Evolutionary conservation across 148 eudicot genomes (phyloP).

Genomic region (Persicaria maculosa): DNA sequence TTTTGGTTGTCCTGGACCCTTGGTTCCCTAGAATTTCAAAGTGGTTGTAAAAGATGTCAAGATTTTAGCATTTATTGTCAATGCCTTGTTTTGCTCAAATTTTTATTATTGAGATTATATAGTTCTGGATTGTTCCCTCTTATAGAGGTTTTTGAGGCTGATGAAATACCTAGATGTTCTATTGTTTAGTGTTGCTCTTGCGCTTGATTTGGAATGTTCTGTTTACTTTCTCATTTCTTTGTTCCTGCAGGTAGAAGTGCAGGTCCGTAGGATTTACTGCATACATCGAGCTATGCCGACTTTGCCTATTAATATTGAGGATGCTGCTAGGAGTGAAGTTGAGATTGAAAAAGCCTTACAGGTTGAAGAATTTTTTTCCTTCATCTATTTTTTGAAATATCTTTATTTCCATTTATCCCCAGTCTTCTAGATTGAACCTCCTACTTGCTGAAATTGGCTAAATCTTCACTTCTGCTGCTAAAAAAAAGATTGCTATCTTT

Average conservation of each 20-base stretch:
- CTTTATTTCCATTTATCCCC: background rate
- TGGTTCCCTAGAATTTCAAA: too few relatives aligned
- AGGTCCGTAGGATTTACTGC: conserved; percentile 53
- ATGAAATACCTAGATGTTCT: background rate
- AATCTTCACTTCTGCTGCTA: too few relatives aligned
- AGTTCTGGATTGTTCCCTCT: too few relatives aligned
- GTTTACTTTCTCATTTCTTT: background rate
- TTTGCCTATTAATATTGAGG: conserved; percentile 74
- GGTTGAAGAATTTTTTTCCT: conserved; percentile 24
- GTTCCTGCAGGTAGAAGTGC: conserved; percentile 65
- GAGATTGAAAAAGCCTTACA: conserved; percentile 63
- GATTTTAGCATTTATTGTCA: too few relatives aligned
- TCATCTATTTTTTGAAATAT: background rate
- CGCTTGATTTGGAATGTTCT: background rate
- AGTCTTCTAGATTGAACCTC: background rate
- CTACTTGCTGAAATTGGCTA: background rate
- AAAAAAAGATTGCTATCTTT: background rate
- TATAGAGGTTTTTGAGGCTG: too few relatives aligned
- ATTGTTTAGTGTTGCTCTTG: background rate
- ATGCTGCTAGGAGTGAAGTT: conserved; percentile 76
- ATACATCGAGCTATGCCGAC: conserved; percentile 51
- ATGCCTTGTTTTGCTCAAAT: background rate
- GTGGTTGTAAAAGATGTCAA: too few relatives aligned
- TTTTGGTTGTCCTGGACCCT: too few relatives aligned
- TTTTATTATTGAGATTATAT: background rate